Conservation (phyloP, 371 early-diverging fungal species). For the Sporodiniella umbellata region DNA sequence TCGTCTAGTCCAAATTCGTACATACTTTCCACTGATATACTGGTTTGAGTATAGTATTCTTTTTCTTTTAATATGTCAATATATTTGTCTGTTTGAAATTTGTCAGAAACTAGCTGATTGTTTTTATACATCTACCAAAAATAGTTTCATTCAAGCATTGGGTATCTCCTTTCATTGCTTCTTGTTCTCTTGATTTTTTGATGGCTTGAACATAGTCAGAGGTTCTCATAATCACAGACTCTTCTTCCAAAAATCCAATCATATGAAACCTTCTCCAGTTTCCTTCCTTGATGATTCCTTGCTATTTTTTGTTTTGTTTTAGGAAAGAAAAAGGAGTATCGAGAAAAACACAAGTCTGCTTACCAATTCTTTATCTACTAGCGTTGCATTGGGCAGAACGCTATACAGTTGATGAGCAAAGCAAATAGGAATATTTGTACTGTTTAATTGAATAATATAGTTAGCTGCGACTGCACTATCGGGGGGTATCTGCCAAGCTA, state of each 20-base stretch:
- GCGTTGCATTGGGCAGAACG: constrained; percentile 28
- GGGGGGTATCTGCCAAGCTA: constrained; percentile 6
- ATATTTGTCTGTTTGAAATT: constrained; percentile 8
- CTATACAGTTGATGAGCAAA: constrained; percentile 42
- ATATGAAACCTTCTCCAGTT: constrained; percentile 35
- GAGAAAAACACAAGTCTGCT: too few relatives aligned
- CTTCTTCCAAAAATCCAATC: constrained; percentile 33
- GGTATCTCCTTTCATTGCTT: background rate
- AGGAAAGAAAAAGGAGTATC: background rate
- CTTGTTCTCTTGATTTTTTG: constrained; percentile 22
- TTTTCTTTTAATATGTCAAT: constrained; percentile 2
- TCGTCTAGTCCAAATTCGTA: constrained; percentile 3
- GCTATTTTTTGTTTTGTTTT: constrained; percentile 11
- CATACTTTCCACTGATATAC: constrained; percentile 4
- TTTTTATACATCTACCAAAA: constrained; percentile 3
- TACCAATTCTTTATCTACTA: constrained; percentile 41
- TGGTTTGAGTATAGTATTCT: constrained; percentile 2
- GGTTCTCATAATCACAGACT: constrained; percentile 24
- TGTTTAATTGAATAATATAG: constrained; percentile 20
- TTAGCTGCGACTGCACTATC: constrained; percentile 34
- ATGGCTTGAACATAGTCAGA: constrained; percentile 22
- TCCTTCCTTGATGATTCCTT: constrained; percentile 19
- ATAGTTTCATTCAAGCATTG: background rate
- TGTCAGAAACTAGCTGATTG: background rate
- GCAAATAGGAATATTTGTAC: constrained; percentile 17